A percentile compares a stretch with the other conserved stretches of the same genome.
phyloP scores from a whole-genome alignment of 2,329 filamentous ascomycete species.

The Calonectria pseudoreteaudii region DNA sequence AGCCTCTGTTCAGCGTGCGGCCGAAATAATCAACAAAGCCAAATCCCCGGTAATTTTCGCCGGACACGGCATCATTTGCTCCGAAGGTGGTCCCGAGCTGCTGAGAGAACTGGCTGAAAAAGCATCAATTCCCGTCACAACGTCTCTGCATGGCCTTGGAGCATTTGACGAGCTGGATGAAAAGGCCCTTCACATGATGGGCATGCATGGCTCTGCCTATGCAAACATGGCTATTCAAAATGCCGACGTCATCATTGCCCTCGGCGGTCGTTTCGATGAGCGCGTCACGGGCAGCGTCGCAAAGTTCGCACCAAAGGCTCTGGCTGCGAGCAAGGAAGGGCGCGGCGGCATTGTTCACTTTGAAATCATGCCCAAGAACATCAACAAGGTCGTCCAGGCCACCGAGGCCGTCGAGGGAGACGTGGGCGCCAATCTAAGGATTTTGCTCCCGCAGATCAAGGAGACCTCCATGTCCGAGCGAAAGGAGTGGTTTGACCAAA shows the following conservation, averaged over 20 bases:
- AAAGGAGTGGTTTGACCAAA: slow-evolving; percentile 89
- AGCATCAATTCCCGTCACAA: slow-evolving; percentile 91
- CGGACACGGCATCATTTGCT: slow-evolving; percentile 86
- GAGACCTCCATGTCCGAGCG: slow-evolving; percentile 72
- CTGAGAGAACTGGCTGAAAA: slow-evolving; percentile 89
- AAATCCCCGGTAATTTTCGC: slow-evolving; percentile 97
- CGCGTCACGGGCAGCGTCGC: slow-evolving; percentile 85
- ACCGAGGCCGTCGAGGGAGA: slow-evolving; percentile 98
- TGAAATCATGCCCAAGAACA: slow-evolving; percentile 99
- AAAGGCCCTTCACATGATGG: slow-evolving; percentile 97
- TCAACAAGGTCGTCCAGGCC: slow-evolving; percentile 98
- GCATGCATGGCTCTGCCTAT: slow-evolving; percentile 97
- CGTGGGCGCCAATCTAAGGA: slow-evolving; percentile 80
- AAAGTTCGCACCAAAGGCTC: slow-evolving; percentile 91
- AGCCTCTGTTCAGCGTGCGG: slow-evolving; percentile 79
- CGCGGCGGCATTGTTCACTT: slow-evolving; percentile 97
- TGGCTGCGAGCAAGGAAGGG: slow-evolving; percentile 83
- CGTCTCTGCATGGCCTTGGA: slow-evolving; percentile 92
- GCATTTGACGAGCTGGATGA: slow-evolving; percentile 92
- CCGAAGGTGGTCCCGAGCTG: slow-evolving; percentile 81
- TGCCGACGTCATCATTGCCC: slow-evolving; percentile 92
- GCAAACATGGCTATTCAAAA: slow-evolving; percentile 98
- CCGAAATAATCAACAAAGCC: slow-evolving; percentile 84
- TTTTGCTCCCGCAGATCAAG: slow-evolving; percentile 79
- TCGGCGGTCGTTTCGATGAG: slow-evolving; percentile 95